Base-by-base conservation (phyloP, 805 yeast genomes). In the Suhomyces vadensis region DNA sequence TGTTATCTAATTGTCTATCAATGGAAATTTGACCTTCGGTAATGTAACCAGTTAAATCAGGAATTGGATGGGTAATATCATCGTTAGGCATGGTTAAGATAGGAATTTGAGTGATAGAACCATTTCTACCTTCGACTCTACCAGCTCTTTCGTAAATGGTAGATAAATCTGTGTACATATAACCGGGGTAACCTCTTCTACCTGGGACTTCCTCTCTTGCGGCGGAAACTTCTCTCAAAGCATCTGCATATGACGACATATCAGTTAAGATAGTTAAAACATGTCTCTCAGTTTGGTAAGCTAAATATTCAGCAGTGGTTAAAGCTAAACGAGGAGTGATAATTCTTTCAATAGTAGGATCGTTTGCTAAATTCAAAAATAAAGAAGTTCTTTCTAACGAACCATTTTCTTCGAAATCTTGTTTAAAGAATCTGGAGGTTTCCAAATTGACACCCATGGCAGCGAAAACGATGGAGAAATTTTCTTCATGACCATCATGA, bases 161-260 rank as follows among this genome's bases (percentile, higher is more conserved):
- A 41, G 98, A 88, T 78, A 94, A 88, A 85, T 94, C 99, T 38
- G 99, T 94, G 76, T 94, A 94, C 99, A 94, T 94, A 72, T 94
- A 94, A 87, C 99, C 99, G 53, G 99, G 99, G 73, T 94, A 94
- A 79, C 99, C 99, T 84, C 99, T 90, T 82, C 99, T 90, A 79
- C 99, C 99, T 65, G 99, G 99, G 37, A 94, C 99, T 75, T 95
- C 99, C 74, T 94, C 99, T 79, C 99, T 90, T 39, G 99, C 99
- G 50, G 99, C 99, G 52, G 97, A 90, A 41, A 94, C 99, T 77
- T 94, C 99, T 84, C 99, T 91, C 65, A 94, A 77, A 31, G 99
- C 99, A 69, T 94, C 99, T 31, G 99, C 99, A 67, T 94, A 94
- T n/a, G 99, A 94, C 21, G 97, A 89, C 99, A 94, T 94, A 75